Conservation (phyloP, 176 grass and related monocot species). For the Aegilops bicornis region DNA sequence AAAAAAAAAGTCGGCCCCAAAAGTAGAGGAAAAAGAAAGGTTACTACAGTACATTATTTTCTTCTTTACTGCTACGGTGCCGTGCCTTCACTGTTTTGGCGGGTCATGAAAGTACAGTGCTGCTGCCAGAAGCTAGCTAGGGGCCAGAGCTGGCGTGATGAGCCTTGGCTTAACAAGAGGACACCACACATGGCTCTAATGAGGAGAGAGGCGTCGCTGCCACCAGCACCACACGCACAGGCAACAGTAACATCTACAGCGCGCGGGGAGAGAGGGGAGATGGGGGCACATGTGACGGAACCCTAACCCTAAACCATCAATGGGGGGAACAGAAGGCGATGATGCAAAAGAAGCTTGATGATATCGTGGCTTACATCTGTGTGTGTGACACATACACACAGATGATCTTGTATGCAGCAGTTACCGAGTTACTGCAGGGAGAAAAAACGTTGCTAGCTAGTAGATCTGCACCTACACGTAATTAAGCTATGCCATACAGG, state of each 20-base stretch:
- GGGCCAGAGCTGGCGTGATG: conserved; percentile 47
- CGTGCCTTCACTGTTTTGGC: not conserved
- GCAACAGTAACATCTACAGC: conserved; percentile 36
- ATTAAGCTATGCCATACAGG: conserved; percentile 34
- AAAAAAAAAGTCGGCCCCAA: not conserved
- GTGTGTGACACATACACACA: not conserved
- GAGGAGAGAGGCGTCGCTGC: conserved; percentile 26
- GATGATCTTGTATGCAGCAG: not conserved
- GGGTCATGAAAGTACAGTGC: conserved; percentile 32
- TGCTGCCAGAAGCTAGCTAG: conserved; percentile 26
- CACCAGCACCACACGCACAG: not conserved
- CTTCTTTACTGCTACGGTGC: not conserved
- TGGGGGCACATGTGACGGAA: conserved; percentile 36
- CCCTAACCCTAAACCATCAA: conserved; percentile 53
- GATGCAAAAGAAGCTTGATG: conserved; percentile 18
- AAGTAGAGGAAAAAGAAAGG: not conserved
- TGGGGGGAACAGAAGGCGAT: conserved; percentile 17
- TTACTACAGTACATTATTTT: not conserved
- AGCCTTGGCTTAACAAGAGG: conserved; percentile 23
- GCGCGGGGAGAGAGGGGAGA: not conserved
- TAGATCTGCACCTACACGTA: conserved; percentile 37
- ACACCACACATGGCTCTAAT: conserved; percentile 36
- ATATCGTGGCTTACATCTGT: not conserved
- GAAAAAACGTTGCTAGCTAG: not conserved
- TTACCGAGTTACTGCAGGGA: conserved; percentile 27